These are phyloP conservation scores for Oidium heveae DNA, from an alignment of 2,329 filamentous ascomycete species.

Conservation along the genomic window DNA sequence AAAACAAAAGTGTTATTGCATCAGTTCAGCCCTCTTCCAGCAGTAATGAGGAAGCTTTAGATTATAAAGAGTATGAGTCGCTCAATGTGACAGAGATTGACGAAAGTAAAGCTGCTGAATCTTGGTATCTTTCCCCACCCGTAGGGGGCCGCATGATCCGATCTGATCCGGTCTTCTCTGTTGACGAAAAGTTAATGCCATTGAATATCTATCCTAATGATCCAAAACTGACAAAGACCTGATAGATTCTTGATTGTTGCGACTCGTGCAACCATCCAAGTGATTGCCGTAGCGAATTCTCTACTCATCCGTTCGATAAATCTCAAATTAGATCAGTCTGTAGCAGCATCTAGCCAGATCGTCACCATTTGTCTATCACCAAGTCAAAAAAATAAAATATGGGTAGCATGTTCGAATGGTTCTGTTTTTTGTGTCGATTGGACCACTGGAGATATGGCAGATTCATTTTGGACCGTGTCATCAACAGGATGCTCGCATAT, in stretches of 20 bases:
- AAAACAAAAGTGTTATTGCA: slow-evolving; percentile 2
- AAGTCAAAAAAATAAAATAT: slow-evolving; percentile 22
- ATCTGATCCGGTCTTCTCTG: slow-evolving; percentile 35
- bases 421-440: slow-evolving; percentile 32
- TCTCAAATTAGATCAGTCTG: slow-evolving; percentile 16
- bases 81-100: neutral
- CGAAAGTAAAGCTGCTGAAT: slow-evolving; percentile 1
- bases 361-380: slow-evolving; percentile 19
- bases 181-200: slow-evolving; percentile 28
- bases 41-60: neutral
- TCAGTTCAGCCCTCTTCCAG: neutral
- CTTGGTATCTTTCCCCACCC: slow-evolving; percentile 35
- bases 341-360: slow-evolving; percentile 10
- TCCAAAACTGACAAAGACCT: slow-evolving; percentile 2
- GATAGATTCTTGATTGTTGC: slow-evolving; percentile 43
- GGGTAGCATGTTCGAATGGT: slow-evolving; percentile 34
- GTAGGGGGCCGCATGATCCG: slow-evolving; percentile 40
- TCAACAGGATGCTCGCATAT: slow-evolving; percentile 14
- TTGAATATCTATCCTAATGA: slow-evolving; percentile 2
- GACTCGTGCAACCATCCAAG: slow-evolving; percentile 48
- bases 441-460: slow-evolving; percentile 21
- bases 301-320: slow-evolving; percentile 50
- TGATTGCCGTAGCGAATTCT: slow-evolving; percentile 63
- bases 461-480: slow-evolving; percentile 17
- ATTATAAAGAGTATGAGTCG: neutral